phyloP scores from a whole-genome alignment of 345 rosid genomes.

The Turritis glabra region DNA sequence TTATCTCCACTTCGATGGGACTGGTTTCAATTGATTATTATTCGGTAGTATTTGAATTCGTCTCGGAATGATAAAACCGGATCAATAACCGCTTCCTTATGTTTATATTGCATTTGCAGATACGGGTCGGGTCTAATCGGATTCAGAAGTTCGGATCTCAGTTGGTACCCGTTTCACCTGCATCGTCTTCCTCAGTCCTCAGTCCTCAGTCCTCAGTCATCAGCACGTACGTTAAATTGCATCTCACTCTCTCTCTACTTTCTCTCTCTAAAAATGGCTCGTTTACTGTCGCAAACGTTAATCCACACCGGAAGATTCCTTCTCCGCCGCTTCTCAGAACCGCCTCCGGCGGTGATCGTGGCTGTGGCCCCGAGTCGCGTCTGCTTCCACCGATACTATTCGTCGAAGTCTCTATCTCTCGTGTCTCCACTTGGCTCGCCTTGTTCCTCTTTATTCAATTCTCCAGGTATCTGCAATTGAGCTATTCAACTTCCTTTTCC shows the following conservation, averaged over 20 bases:
- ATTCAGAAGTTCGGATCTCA: neutral
- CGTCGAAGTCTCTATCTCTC: constrained; percentile 7
- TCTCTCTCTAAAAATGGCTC: constrained; percentile 13
- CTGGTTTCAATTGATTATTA: neutral
- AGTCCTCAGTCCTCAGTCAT: constrained; percentile 9
- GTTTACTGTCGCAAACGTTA: constrained; percentile 7
- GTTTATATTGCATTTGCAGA: neutral
- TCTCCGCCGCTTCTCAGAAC: constrained; percentile 23
- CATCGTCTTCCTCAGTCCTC: constrained; percentile 12
- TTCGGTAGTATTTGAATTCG: neutral
- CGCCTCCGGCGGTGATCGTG: neutral
- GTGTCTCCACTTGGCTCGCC: constrained; percentile 9
- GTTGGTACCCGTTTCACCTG: constrained; percentile 22
- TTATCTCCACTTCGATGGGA: neutral
- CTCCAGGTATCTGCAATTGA: constrained; percentile 12
- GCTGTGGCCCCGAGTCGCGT: constrained; percentile 6
- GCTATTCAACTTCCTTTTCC: neutral
- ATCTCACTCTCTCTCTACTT: neutral
- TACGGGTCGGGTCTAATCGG: constrained; percentile 1
- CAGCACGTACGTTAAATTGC: neutral
- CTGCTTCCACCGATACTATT: constrained; percentile 30
- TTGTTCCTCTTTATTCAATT: neutral
- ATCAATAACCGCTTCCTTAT: neutral
- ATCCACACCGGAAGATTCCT: constrained; percentile 21
- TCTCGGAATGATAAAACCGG: neutral